Evolutionary conservation across 805 yeast species (phyloP).

Genomic region (Sugiyamaella americana): DNA sequence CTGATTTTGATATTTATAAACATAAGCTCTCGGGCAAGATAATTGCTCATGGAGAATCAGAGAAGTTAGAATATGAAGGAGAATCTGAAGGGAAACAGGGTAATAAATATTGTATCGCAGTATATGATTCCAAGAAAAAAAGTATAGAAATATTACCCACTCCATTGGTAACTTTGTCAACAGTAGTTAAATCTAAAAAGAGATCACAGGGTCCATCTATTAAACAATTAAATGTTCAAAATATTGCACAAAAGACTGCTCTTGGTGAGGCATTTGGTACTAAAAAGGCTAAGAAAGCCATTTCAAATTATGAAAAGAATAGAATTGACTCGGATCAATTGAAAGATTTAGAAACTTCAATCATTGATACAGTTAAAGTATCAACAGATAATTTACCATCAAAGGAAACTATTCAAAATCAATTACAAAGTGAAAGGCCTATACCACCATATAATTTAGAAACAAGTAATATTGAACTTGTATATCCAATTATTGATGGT

Average conservation of each 20-base stretch:
- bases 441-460: constrained; percentile 70
- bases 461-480: constrained; percentile 78
- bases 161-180: constrained; percentile 57
- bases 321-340: constrained; percentile 79
- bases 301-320: constrained; percentile 72
- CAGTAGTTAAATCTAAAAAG: constrained; percentile 56
- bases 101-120: constrained; percentile 62
- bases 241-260: constrained; percentile 63
- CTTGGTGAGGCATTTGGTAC: constrained; percentile 97
- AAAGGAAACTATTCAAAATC: constrained; percentile 51
- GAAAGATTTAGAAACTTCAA: constrained; percentile 67
- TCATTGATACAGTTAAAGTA: constrained; percentile 69
- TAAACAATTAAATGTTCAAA: constrained; percentile 44
- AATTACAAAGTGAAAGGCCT: constrained; percentile 64
- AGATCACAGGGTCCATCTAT: constrained; percentile 56
- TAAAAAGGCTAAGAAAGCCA: constrained; percentile 88
- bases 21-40: constrained; percentile 32
- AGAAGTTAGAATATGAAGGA: constrained; percentile 69
- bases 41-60: constrained; percentile 72
- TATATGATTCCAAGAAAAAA: constrained; percentile 64
- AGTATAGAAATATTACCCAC: constrained; percentile 58
- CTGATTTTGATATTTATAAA: constrained; percentile 58
- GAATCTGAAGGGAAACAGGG: constrained; percentile 28
- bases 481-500: constrained; percentile 60
- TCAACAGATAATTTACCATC: constrained; percentile 72